Evolutionary conservation across 2,329 filamentous ascomycete species (phyloP).

Genomic region (Furcasterigmium sp.): DNA sequence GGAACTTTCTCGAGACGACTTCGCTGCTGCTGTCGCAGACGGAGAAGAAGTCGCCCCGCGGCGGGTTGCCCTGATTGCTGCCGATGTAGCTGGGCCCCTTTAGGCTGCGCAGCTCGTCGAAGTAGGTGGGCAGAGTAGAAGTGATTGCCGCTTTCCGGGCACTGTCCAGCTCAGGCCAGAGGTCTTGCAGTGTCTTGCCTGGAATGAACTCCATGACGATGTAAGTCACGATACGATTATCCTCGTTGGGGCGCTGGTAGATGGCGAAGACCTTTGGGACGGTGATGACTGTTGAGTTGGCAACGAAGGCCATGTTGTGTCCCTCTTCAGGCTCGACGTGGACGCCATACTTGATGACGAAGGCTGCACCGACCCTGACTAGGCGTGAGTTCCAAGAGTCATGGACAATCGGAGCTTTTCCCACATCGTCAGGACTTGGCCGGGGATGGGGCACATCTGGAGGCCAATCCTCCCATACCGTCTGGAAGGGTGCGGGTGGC

Average conservation of each 20-base stretch:
- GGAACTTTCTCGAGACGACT: background rate
- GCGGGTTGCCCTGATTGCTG: background rate
- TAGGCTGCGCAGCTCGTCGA: background rate
- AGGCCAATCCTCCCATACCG: background rate
- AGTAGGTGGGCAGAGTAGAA: background rate
- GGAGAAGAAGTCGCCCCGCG: background rate
- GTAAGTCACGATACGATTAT: background rate
- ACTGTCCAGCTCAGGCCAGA: background rate
- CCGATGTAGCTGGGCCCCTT: background rate
- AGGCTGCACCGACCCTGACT: constrained; percentile 12
- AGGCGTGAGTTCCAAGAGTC: background rate
- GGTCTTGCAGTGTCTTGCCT: background rate
- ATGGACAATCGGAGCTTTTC: background rate
- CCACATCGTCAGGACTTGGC: background rate
- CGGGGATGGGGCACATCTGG: background rate
- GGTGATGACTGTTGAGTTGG: constrained; percentile 14
- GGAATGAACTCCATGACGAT: constrained; percentile 1
- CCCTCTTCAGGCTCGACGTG: constrained; percentile 20
- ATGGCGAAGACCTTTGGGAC: constrained; percentile 25
- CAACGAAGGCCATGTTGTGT: constrained; percentile 24
- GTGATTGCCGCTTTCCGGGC: background rate
- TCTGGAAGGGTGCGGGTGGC: background rate
- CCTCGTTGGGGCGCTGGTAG: constrained; percentile 7
- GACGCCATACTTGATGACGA: constrained; percentile 9
- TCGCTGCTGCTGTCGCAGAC: background rate